Percentiles rank a stretch among this genome's conserved stretches.
phyloP scores from a whole-genome alignment of 495 filamentous ascomycete species.

The Jackrogersella minutella region DNA sequence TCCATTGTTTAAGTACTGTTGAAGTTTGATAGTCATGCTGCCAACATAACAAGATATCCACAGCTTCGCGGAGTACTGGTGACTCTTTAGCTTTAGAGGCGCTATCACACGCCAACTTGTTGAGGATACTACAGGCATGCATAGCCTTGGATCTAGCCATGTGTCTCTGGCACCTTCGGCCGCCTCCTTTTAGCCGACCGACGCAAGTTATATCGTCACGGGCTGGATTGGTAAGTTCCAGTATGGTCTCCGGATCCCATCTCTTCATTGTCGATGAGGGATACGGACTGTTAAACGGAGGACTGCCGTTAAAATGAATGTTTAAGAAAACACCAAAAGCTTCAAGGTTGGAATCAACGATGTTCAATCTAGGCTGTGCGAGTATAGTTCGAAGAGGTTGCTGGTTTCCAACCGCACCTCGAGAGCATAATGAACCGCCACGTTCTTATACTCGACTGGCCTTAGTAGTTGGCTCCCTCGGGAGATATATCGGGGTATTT shows the following conservation, averaged over 20 bases:
- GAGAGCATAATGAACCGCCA: neutral
- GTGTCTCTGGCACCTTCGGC: constrained; percentile 5
- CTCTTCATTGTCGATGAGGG: neutral
- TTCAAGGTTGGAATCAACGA: neutral
- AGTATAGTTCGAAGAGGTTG: neutral
- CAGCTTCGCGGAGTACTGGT: constrained; percentile 4
- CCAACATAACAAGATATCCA: constrained; percentile 16
- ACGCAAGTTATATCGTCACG: neutral
- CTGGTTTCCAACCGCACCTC: neutral
- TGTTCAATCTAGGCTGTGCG: neutral
- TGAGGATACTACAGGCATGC: neutral
- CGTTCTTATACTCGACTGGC: neutral
- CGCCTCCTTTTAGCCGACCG: neutral
- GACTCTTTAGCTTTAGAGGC: constrained; percentile 8
- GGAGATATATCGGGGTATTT: neutral
- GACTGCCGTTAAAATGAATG: constrained; percentile 1
- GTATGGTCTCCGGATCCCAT: constrained; percentile 23
- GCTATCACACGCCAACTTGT: neutral
- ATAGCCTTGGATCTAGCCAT: constrained; percentile 4
- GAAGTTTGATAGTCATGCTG: neutral
- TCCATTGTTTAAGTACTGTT: constrained; percentile 3
- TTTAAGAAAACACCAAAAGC: neutral
- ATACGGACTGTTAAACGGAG: neutral
- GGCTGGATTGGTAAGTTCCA: neutral
- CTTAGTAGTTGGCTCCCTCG: constrained; percentile 18